Percentiles rank a stretch among this genome's conserved stretches.
Conservation (phyloP, 148 eudicot genomes). For the Heliamphora exappendiculata region DNA sequence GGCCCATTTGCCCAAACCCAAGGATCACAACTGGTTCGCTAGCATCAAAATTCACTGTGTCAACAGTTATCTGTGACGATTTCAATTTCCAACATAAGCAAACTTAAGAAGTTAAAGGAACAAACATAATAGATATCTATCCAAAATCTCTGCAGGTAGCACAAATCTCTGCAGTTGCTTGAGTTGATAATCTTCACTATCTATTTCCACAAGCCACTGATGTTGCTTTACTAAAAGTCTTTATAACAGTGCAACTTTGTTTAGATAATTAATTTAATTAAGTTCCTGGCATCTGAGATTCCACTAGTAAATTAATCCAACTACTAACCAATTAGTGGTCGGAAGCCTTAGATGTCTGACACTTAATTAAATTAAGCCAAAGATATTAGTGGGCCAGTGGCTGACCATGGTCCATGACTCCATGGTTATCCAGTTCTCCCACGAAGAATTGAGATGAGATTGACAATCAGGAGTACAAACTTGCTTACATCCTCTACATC, state of each 20-base stretch:
- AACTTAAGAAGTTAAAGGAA: background rate
- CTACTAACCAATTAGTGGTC: background rate
- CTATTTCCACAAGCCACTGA: background rate
- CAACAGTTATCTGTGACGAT: constrained; percentile 46
- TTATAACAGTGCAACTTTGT: background rate
- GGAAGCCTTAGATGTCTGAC: background rate
- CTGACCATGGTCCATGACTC: too few species aligned
- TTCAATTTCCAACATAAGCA: background rate
- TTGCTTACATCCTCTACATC: constrained; percentile 55
- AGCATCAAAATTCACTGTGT: constrained; percentile 55
- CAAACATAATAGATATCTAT: background rate
- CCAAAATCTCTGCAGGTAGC: background rate
- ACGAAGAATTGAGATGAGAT: constrained; percentile 5
- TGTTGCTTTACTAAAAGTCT: background rate
- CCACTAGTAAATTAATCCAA: background rate
- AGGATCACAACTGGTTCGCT: constrained; percentile 89
- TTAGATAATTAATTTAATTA: background rate
- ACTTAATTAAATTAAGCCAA: background rate
- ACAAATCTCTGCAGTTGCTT: background rate
- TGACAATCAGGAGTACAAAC: background rate
- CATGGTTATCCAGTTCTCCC: background rate
- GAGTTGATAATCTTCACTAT: background rate
- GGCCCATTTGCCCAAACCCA: constrained; percentile 98
- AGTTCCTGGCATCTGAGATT: constrained; percentile 2
- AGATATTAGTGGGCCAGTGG: background rate